Percentiles rank a stretch among this genome's conserved stretches.
phyloP scores from a whole-genome alignment of 148 eudicot genomes.

The Heliosperma pusillum region DNA sequence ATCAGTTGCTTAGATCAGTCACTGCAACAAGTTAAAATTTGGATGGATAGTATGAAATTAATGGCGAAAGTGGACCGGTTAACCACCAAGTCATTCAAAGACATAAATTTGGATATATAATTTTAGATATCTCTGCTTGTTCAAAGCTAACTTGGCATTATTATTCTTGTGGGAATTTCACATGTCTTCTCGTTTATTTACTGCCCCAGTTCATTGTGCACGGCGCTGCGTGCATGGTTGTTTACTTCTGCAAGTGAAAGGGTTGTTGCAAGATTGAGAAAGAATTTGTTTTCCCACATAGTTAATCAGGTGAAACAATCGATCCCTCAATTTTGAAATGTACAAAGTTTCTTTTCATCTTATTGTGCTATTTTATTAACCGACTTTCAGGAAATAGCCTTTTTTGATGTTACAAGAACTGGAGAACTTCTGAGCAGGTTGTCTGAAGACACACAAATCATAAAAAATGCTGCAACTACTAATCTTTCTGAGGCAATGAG shows the following conservation, averaged over 20 bases:
- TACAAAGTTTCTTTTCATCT: conserved; percentile 7
- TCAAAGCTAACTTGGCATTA: conserved; percentile 2
- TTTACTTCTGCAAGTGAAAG: conserved; percentile 87
- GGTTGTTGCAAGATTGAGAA: conserved; percentile 86
- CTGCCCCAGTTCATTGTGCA: conserved; percentile 60
- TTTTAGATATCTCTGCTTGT: not conserved
- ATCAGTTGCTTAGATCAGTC: not conserved
- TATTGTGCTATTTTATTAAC: not conserved
- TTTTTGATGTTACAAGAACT: conserved; percentile 84
- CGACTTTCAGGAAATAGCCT: conserved; percentile 74
- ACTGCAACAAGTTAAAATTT: not conserved
- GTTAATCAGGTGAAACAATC: conserved; percentile 52
- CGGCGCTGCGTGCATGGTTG: conserved; percentile 82
- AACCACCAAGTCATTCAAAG: not conserved
- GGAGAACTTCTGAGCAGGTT: conserved; percentile 92
- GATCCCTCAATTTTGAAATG: not conserved
- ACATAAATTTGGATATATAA: not conserved
- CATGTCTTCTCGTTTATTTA: conserved; percentile 5
- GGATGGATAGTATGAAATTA: not conserved
- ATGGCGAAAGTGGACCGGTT: not conserved
- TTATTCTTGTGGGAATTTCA: not conserved
- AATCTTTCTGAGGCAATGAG: conserved; percentile 85
- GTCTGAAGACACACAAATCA: conserved; percentile 91
- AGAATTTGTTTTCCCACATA: conserved; percentile 69
- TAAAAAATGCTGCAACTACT: conserved; percentile 91